Base-by-base conservation (phyloP, 305 asterid genomes). In the Fraxinus ornus region DNA sequence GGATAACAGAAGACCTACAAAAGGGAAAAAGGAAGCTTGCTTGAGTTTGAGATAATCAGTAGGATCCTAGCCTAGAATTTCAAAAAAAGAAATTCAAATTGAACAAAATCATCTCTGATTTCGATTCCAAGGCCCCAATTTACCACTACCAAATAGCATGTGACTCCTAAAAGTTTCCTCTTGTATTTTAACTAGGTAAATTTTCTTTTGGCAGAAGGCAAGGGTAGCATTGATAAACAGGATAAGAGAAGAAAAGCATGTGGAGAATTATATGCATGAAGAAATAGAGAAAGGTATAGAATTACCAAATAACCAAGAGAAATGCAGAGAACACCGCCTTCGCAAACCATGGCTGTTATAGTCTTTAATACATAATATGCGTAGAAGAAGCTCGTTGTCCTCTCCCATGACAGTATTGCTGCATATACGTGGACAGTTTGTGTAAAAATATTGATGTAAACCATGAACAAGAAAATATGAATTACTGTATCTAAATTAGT, bases 231-330 rank as follows among this genome's bases (percentile, higher is more conserved):
- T 12, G 55, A 44, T 44, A 44, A 44, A 44, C 55, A 57, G 68
- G 68, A 57, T 57, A 57, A 19, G 13, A 7, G 28, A 19, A 19
- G 28, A 19, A 57, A 19, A 57, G 70, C 70, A 60, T 60, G 70
- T 60, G 66, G 66, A 55, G 66, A 55, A n/a, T 17, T 17, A 52
- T 52, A 17, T 52, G 62, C 22, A 55, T n/a, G 66, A 55, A n/a
- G 66, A 55, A 55, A 66, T 35, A 28, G 75, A 36, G 35, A 52
- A 55, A 75, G n/a, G 33, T 80, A 71, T 41, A 19, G 79, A 81
- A 78, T 84, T 85, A 90, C 94, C 91, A 90, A 82, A 86, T 85
- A 91, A 79, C 88, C 93, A 81, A 90, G 91, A 84, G 92, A 86
- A 70, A 91, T 84, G 85, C 91, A 89, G 55, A 80, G 39, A 78